These are phyloP conservation scores for Cystobasidium slooffiae DNA, from an alignment of 1,284 basidiomycete species.

Conservation along the genomic window DNA sequence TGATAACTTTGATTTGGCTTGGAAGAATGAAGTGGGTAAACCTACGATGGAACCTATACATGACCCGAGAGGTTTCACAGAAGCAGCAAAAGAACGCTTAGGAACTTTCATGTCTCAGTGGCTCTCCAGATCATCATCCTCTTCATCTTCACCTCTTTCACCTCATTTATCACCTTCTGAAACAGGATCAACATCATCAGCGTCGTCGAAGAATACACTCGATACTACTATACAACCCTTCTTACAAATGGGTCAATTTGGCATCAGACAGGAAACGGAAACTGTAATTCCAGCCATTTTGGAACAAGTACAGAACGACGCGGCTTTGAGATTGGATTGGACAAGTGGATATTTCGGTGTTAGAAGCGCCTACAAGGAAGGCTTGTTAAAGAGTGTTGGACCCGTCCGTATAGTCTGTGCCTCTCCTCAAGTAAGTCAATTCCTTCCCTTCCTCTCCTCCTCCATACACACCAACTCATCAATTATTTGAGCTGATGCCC, in stretches of 20 bases:
- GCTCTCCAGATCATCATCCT: neutral
- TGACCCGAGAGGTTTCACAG: slow-evolving; percentile 9
- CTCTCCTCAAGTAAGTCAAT: slow-evolving; percentile 71
- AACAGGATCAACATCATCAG: neutral
- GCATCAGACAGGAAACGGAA: slow-evolving; percentile 57
- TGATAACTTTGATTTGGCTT: slow-evolving; percentile 34
- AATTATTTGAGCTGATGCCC: no score
- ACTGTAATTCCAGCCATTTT: slow-evolving; percentile 58
- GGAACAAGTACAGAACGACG: slow-evolving; percentile 56
- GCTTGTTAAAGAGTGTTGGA: slow-evolving; percentile 66
- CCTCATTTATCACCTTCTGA: neutral
- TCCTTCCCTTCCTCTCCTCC: no score
- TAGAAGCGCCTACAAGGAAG: slow-evolving; percentile 76
- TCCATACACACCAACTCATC: no score
- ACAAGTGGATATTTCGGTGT: slow-evolving; percentile 96
- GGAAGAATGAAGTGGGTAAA: slow-evolving; percentile 14
- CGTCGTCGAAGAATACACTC: neutral
- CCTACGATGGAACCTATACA: slow-evolving; percentile 4
- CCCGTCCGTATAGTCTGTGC: slow-evolving; percentile 80
- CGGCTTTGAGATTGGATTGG: slow-evolving; percentile 62
- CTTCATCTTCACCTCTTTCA: neutral
- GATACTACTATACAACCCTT: slow-evolving; percentile 56
- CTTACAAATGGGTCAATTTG: slow-evolving; percentile 58
- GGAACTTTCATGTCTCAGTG: slow-evolving; percentile 2
- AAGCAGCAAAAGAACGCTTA: slow-evolving; percentile 17